Conservation (phyloP, 1,139 yeast species). For the Wickerhamomyces sp. region DNA sequence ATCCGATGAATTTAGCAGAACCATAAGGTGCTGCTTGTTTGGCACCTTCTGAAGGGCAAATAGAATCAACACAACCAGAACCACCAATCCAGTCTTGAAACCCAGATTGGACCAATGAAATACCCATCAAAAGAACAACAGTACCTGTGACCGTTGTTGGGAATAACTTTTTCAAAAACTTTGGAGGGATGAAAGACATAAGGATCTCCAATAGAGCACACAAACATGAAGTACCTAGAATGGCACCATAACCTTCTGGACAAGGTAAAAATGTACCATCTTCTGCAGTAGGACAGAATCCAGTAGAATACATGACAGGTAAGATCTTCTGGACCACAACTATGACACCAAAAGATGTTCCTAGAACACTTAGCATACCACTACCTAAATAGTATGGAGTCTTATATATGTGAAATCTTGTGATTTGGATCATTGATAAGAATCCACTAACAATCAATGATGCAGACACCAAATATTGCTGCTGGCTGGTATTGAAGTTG, state of each 20-base stretch:
- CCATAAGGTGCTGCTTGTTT: slow-evolving; percentile 71
- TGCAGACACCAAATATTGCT: slow-evolving; percentile 73
- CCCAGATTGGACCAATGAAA: slow-evolving; percentile 62
- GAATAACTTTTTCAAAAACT: slow-evolving; percentile 61
- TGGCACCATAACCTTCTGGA: slow-evolving; percentile 86
- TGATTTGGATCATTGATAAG: slow-evolving; percentile 71
- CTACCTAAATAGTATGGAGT: slow-evolving; percentile 81
- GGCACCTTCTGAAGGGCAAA: slow-evolving; percentile 43
- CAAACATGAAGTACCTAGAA: slow-evolving; percentile 72
- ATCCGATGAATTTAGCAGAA: slow-evolving; percentile 77
- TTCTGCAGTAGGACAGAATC: slow-evolving; percentile 57
- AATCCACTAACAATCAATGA: slow-evolving; percentile 75
- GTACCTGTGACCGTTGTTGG: slow-evolving; percentile 94
- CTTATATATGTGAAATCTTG: slow-evolving; percentile 67
- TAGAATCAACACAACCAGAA: slow-evolving; percentile 51
- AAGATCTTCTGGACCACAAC: slow-evolving; percentile 71
- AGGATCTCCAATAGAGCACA: slow-evolving; percentile 72
- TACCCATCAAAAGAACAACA: slow-evolving; percentile 79
- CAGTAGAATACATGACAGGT: slow-evolving; percentile 74
- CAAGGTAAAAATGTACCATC: slow-evolving; percentile 71
- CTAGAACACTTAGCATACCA: slow-evolving; percentile 83
- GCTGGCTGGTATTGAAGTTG: slow-evolving; percentile 43
- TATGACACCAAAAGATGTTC: slow-evolving; percentile 85
- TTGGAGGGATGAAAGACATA: slow-evolving; percentile 74
- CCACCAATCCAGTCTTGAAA: slow-evolving; percentile 89